Conservation (phyloP, 2,329 filamentous ascomycete genomes). For the Macrophomina phaseolina region DNA sequence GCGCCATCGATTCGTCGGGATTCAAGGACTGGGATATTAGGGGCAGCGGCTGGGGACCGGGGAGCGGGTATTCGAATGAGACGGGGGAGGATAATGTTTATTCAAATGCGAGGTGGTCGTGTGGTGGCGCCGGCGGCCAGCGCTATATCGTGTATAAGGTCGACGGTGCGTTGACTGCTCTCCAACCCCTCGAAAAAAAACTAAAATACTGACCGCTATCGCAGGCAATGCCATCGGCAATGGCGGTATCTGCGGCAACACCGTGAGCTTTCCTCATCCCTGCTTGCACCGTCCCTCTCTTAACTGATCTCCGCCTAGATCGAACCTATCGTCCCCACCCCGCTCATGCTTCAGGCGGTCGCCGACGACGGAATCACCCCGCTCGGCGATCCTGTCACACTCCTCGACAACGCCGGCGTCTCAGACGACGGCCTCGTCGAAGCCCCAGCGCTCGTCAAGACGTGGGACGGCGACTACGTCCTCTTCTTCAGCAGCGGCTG, state of each 20-base stretch:
- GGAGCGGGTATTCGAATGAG: conserved; percentile 26
- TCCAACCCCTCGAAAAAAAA: neutral
- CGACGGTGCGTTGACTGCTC: conserved; percentile 61
- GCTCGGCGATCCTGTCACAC: conserved; percentile 55
- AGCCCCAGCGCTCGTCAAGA: conserved; percentile 61
- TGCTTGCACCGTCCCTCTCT: neutral
- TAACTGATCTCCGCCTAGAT: conserved; percentile 30
- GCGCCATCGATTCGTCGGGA: conserved; percentile 67
- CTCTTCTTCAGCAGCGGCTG: conserved; percentile 69
- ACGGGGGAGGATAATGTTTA: conserved; percentile 58
- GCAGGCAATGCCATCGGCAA: conserved; percentile 25
- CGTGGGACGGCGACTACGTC: conserved; percentile 58
- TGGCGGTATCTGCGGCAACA: conserved; percentile 26
- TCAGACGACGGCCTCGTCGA: conserved; percentile 62
- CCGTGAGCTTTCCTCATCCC: neutral
- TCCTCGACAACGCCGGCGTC: conserved; percentile 53
- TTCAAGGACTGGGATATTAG: conserved; percentile 47
- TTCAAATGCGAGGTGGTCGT: conserved; percentile 8
- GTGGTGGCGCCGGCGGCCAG: conserved; percentile 21
- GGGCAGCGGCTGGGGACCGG: conserved; percentile 21
- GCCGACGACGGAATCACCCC: conserved; percentile 58
- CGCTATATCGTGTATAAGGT: conserved; percentile 69
- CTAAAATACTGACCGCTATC: neutral
- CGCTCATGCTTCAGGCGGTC: conserved; percentile 63
- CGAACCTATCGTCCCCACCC: conserved; percentile 53